phyloP scores from a whole-genome alignment of 2,329 filamentous ascomycete species.

The Tympanopsis confertula region DNA sequence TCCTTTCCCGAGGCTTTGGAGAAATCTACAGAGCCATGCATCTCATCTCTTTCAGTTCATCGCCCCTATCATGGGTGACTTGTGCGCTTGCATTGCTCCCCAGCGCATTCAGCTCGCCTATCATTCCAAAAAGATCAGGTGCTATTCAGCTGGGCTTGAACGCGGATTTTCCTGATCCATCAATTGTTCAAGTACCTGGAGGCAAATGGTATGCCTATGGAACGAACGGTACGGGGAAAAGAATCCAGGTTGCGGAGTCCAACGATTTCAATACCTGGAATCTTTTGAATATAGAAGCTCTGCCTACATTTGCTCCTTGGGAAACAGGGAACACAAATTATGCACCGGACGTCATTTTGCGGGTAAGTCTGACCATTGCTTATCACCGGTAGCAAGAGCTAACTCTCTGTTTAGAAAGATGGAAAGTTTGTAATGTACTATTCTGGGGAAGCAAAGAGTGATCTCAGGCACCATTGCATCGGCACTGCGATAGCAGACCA shows the following conservation, averaged over 20 bases:
- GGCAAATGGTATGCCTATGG: conserved; percentile 46
- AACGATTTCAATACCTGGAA: conserved; percentile 33
- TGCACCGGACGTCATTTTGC: conserved; percentile 46
- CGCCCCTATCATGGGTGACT: no score
- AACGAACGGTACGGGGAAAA: conserved; percentile 33
- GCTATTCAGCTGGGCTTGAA: conserved; percentile 12
- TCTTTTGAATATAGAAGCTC: conserved; percentile 35
- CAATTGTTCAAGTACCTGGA: conserved; percentile 31
- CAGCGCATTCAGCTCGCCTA: neutral
- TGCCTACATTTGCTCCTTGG: conserved; percentile 41
- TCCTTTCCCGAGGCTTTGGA: no score
- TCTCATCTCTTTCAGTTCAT: no score
- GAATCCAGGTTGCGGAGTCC: conserved; percentile 41
- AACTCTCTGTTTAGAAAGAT: conserved; percentile 7
- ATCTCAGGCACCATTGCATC: conserved; percentile 38
- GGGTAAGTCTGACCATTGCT: conserved; percentile 16
- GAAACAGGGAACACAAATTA: conserved; percentile 40
- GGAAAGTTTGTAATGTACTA: conserved; percentile 52
- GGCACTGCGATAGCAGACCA: conserved; percentile 33
- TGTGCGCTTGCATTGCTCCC: neutral
- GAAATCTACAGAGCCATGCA: no score
- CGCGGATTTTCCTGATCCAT: conserved; percentile 41
- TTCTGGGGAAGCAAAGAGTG: conserved; percentile 29
- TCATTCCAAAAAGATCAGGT: neutral
- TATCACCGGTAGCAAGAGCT: neutral